A percentile compares a stretch with the other conserved stretches of the same genome.
phyloP scores from a whole-genome alignment of 208 protist genomes.

The Wallacemonas collosoma region DNA sequence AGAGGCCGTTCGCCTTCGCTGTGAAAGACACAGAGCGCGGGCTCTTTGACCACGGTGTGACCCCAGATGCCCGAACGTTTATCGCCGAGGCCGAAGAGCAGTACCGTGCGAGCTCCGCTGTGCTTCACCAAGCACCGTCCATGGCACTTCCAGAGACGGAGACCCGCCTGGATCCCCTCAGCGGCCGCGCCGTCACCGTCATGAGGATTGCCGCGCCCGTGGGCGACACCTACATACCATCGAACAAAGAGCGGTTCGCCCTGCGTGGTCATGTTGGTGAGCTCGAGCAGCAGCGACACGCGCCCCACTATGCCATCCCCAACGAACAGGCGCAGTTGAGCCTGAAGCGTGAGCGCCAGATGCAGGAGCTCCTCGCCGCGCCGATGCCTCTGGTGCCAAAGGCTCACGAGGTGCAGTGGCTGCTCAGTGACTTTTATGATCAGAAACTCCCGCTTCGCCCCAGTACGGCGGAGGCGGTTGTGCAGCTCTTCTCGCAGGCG shows the following conservation, averaged over 20 bases:
- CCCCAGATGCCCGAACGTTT: constrained; percentile 49
- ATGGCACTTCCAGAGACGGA: constrained; percentile 27
- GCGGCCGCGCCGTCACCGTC: constrained; percentile 25
- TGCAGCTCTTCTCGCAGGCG: constrained; percentile 64
- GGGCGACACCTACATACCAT: constrained; percentile 69
- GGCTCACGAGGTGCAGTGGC: constrained; percentile 48
- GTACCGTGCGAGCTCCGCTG: constrained; percentile 58
- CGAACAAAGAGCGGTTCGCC: constrained; percentile 57
- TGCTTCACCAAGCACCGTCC: constrained; percentile 44
- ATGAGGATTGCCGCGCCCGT: constrained; percentile 66
- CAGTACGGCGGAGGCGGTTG: constrained; percentile 56
- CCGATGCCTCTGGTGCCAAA: constrained; percentile 68
- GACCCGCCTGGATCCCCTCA: constrained; percentile 31
- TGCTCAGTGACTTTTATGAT: constrained; percentile 50
- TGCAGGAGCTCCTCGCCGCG: constrained; percentile 59
- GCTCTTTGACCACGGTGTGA: constrained; percentile 70
- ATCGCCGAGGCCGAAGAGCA: constrained; percentile 73
- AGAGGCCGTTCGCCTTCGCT: constrained; percentile 37
- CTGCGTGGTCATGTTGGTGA: constrained; percentile 56
- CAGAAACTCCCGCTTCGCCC: constrained; percentile 55
- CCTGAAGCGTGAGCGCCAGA: constrained; percentile 73
- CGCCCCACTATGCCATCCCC: constrained; percentile 28
- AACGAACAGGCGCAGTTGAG: constrained; percentile 62
- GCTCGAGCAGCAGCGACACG: constrained; percentile 40
- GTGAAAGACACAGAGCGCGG: constrained; percentile 59